Percentiles rank a stretch among this genome's conserved stretches.
Conservation (phyloP, 805 yeast genomes). For the Starmerella cellae region DNA sequence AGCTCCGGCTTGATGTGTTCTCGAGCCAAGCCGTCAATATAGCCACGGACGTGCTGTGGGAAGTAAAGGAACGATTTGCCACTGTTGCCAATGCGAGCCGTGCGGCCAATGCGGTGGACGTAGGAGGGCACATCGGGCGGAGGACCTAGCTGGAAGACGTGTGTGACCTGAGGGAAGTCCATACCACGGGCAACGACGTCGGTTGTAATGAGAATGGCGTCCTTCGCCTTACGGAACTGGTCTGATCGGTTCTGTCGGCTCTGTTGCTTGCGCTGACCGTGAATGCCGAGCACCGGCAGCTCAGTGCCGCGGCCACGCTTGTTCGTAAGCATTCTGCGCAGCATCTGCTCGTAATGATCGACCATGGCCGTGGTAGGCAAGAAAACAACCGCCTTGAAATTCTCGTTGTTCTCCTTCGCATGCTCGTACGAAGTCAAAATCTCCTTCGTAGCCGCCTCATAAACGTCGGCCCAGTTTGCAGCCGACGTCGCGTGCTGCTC, state of each 20-base stretch:
- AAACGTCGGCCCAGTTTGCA: slow-evolving; percentile 42
- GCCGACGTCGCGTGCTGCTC: slow-evolving; percentile 52
- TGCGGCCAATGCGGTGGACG: slow-evolving; percentile 89
- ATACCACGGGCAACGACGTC: slow-evolving; percentile 95
- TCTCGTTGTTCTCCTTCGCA: slow-evolving; percentile 17
- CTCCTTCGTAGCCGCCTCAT: slow-evolving; percentile 40
- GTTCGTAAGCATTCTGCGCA: slow-evolving; percentile 24
- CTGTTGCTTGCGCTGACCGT: slow-evolving; percentile 63
- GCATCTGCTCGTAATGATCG: slow-evolving; percentile 38
- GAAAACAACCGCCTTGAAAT: slow-evolving; percentile 70
- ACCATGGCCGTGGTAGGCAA: slow-evolving; percentile 65
- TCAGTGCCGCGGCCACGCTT: slow-evolving; percentile 7
- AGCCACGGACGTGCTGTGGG: slow-evolving; percentile 44
- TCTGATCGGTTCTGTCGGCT: slow-evolving; percentile 50
- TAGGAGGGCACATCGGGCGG: slow-evolving; percentile 65
- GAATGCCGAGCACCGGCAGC: slow-evolving; percentile 30
- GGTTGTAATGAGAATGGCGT: slow-evolving; percentile 62
- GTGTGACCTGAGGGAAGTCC: slow-evolving; percentile 80
- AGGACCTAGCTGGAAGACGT: slow-evolving; percentile 74
- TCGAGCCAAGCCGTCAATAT: slow-evolving; percentile 29
- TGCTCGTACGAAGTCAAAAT: slow-evolving; percentile 31
- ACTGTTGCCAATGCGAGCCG: slow-evolving; percentile 78
- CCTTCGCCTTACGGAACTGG: slow-evolving; percentile 35
- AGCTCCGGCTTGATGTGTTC: slow-evolving; percentile 41
- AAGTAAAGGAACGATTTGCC: slow-evolving; percentile 59